These are phyloP conservation scores for Moesziomyces globuligerus DNA, from an alignment of 1,284 basidiomycete genomes.

Conservation along the genomic window DNA sequence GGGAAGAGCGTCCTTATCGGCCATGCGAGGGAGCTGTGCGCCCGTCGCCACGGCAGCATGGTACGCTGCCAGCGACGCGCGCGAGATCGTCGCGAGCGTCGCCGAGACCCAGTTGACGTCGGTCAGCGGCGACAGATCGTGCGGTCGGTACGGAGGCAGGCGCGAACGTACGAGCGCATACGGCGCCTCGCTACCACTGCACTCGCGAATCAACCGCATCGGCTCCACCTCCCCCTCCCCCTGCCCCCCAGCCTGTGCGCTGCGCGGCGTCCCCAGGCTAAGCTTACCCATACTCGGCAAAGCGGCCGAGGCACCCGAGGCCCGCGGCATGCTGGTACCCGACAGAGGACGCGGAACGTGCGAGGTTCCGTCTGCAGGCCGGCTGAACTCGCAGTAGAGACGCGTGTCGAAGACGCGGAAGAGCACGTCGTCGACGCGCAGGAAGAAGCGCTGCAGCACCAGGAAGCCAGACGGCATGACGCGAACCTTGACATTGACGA, in stretches of 20 bases:
- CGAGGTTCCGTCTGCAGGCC: not conserved
- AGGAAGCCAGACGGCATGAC: constrained; percentile 98
- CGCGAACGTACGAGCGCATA: constrained; percentile 78
- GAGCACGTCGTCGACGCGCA: constrained; percentile 93
- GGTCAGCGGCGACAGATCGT: constrained; percentile 88
- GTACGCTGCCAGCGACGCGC: constrained; percentile 1
- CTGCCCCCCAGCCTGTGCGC: not conserved
- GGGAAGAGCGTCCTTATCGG: constrained; percentile 10
- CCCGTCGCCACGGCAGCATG: constrained; percentile 20
- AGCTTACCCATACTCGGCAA: constrained; percentile 7
- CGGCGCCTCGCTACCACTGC: constrained; percentile 86
- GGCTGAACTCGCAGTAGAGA: constrained; percentile 82
- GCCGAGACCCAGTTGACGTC: constrained; percentile 87
- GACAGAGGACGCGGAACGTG: not conserved
- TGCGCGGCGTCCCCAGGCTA: constrained; percentile 9
- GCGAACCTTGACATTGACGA: constrained; percentile 70
- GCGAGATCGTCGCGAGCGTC: constrained; percentile 76
- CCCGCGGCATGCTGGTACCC: not conserved
- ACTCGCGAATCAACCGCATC: constrained; percentile 78
- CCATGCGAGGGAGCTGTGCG: constrained; percentile 4
- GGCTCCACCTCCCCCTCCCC: constrained; percentile 6
- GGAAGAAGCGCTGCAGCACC: constrained; percentile 87
- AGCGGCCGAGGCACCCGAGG: not conserved
- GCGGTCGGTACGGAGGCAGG: constrained; percentile 75
- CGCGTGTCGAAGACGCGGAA: constrained; percentile 91